Conservation (phyloP, 2,329 filamentous ascomycete genomes). For the Penicillium sp. region DNA sequence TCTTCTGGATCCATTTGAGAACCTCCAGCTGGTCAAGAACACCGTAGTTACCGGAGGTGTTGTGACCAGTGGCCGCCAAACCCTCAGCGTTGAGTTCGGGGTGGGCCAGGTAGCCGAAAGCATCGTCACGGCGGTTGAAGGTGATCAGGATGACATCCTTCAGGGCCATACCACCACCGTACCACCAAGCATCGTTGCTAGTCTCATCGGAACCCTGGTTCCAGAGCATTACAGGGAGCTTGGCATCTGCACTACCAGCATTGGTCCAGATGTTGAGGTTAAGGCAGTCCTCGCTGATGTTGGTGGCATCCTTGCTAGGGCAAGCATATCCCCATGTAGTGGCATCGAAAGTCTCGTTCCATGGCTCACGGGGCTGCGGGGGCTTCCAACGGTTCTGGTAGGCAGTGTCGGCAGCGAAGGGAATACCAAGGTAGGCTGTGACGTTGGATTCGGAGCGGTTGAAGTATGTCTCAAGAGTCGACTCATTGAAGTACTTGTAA, state of each 20-base stretch:
- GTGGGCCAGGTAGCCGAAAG: conserved; percentile 28
- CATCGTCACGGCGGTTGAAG: conserved; percentile 30
- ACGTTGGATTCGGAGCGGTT: conserved; percentile 19
- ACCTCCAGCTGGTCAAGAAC: conserved; percentile 54
- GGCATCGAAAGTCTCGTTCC: conserved; percentile 23
- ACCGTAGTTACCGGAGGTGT: conserved; percentile 35
- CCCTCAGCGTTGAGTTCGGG: conserved; percentile 28
- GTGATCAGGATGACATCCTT: conserved; percentile 30
- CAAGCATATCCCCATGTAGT: conserved; percentile 17
- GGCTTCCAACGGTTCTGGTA: conserved; percentile 26
- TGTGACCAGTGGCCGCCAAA: conserved; percentile 19
- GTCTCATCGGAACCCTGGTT: conserved; percentile 30
- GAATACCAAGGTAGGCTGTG: conserved; percentile 23
- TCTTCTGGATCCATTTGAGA: conserved; percentile 38
- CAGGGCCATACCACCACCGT: conserved; percentile 30
- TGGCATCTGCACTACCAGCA: conserved; percentile 18
- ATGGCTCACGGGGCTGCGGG: conserved; percentile 19
- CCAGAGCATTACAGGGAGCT: conserved; percentile 31
- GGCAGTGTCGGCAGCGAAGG: conserved; percentile 26
- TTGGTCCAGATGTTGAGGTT: conserved; percentile 34
- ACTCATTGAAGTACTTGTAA: conserved; percentile 23
- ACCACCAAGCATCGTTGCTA: conserved; percentile 24
- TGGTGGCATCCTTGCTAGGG: conserved; percentile 10
- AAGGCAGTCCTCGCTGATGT: conserved; percentile 35
- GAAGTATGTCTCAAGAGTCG: conserved; percentile 22